Base-by-base conservation (phyloP, 176 grass and related monocot species). In the Musa troglodytarum region DNA sequence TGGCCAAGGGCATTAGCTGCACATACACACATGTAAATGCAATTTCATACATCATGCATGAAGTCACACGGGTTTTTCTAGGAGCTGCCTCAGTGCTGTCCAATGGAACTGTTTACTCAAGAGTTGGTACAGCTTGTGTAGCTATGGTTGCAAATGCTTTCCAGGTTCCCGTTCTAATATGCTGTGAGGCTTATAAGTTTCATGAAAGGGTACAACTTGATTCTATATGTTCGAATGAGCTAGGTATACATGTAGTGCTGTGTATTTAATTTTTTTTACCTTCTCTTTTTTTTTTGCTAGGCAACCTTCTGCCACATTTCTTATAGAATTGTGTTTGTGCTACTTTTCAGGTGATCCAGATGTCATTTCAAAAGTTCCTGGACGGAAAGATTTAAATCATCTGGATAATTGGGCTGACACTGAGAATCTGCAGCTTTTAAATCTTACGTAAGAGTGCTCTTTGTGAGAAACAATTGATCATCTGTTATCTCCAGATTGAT, bases 131-230 rank as follows among this genome's bases (percentile, higher is more conserved):
- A 62, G 82, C 88, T 53, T 85, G 67, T 64, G 82, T 96, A 22
- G 86, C 92, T 49, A 96, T 92, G 92, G 82, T 91, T 82, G 88
- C 88, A 73, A 84, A 91, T 82, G 77, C 86, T 50, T 91, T 87
- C 81, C 58, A 54, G 54, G 84, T 89, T 76, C 86, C 88, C 72
- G 92, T 96, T 79, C 77, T 96, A 69, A 74, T 96, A 28, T 96
- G 86, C 54, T 96, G 86, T 65, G 88, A 89, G 77, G 88, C 92
- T 73, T 96, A 89, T 82, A 96, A 96, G 53, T 92, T 96, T 80
- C 80, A 87, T 79, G 92, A 96, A 83, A 88, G 92, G 57, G 86
- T 89, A 61, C 92, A 96, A 76, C 82, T 96, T 57, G 92, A 92
- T 85, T 96, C 84, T 28, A 92, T 96, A 86, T 92, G 88, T 75